Base-by-base conservation (phyloP, 2,329 filamentous ascomycete genomes). In the Neoarthrinium moseri region DNA sequence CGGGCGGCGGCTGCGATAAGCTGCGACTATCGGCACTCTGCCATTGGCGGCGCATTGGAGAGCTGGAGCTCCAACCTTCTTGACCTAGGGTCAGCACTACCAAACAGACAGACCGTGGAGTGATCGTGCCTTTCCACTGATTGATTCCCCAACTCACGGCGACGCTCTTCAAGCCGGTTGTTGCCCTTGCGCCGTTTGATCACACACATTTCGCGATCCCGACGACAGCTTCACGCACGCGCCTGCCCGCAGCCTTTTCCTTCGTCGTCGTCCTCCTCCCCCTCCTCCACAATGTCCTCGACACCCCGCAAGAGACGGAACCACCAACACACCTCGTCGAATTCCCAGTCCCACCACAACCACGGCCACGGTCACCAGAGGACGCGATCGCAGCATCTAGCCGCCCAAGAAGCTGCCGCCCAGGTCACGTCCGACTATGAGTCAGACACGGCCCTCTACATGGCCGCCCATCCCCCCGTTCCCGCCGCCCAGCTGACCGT, bases 401-500 rank as follows among this genome's bases (percentile, higher is more conserved):
- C 59, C 11, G 52, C 49, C 7, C 52, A 61, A 42, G 48, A 48
- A 20, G 36, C 44, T 11, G 35, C 41, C 21, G 43, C 29, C 33
- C 47, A 49, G 32, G 38, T 49, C 18, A 49, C 47, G 22, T 79
- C 77, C 37, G 83, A 87, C 65, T 86, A 87, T 68, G 83, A 87
- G 57, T 86, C 83, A 50, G 84, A 87, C 62, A 77, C 75, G 17
- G 74, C 73, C 24, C 66, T 71, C 53, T 77, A 80, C 60, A 57
- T 68, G 56, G 67, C 69, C 39, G 51, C 62, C 39, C 63, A 70
- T 58, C 56, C 68, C 54, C 47, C 66, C 57, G 48, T 67, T 57
- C 50, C 71, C 65, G 27, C 77, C 69, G 60, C 75, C 68, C 42
- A 80, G 73, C 54, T 78, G 71, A 70, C 80, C 68, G 74, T 44